Conservation (phyloP, 2,329 filamentous ascomycete genomes). For the Colletotrichum costaricense region DNA sequence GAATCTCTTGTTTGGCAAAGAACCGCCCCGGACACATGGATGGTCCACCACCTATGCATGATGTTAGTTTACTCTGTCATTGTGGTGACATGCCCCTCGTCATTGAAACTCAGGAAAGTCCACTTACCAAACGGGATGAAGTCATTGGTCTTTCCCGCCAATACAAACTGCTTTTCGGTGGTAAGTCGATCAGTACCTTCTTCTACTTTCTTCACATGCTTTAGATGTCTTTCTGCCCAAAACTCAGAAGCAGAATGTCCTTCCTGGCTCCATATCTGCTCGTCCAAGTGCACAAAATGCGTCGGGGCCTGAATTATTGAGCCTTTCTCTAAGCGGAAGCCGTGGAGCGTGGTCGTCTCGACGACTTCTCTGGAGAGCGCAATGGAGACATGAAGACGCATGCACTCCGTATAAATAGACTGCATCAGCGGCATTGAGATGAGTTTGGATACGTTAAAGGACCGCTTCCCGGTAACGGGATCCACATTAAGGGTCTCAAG, state of each 20-base stretch:
- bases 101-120: background rate
- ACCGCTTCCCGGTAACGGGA: constrained; percentile 15
- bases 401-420: constrained; percentile 41
- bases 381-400: constrained; percentile 42
- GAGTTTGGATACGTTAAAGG: constrained; percentile 38
- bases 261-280: constrained; percentile 25
- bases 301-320: constrained; percentile 40
- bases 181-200: background rate
- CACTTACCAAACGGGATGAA: constrained; percentile 30
- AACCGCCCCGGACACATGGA: constrained; percentile 51
- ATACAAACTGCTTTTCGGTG: constrained; percentile 3
- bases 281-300: constrained; percentile 38
- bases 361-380: constrained; percentile 40
- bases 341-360: constrained; percentile 34
- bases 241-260: constrained; percentile 28
- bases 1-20: constrained; percentile 54
- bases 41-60: constrained; percentile 44
- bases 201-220: background rate
- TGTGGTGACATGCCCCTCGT: too few species aligned
- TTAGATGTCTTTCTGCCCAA: constrained; percentile 37
- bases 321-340: constrained; percentile 36
- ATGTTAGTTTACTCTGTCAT: background rate
- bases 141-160: constrained; percentile 20
- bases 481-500: constrained; percentile 25
- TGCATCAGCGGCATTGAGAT: constrained; percentile 41